Conservation (phyloP, 2,329 filamentous ascomycete genomes). For the Sporothrix inflata region DNA sequence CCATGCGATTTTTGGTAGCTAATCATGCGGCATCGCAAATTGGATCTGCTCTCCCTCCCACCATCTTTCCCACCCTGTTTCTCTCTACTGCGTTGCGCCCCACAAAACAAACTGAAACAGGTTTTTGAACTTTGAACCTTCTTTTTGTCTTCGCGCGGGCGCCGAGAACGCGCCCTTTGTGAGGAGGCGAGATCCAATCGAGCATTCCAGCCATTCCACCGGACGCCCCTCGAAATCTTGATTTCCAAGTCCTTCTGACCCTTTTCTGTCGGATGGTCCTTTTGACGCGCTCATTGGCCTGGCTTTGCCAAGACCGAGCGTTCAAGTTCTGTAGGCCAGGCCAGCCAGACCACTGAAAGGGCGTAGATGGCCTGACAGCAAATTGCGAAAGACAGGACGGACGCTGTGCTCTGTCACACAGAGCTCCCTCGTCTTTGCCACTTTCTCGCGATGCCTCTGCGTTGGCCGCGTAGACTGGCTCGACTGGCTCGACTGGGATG, state of each 20-base stretch:
- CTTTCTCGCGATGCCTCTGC: not conserved
- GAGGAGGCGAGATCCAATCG: not conserved
- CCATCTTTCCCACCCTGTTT: not conserved
- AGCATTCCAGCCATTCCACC: conserved; percentile 15
- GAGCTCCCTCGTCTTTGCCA: not conserved
- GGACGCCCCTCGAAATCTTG: not conserved
- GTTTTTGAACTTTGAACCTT: conserved; percentile 8
- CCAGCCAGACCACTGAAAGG: not conserved
- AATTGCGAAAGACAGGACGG: not conserved
- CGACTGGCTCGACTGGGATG: not conserved
- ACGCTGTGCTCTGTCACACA: not conserved
- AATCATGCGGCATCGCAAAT: not conserved
- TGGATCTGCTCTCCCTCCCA: not conserved
- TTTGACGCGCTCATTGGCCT: conserved; percentile 5
- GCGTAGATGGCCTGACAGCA: not conserved
- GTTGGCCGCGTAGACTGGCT: not conserved
- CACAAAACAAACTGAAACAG: conserved; percentile 24
- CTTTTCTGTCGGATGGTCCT: not conserved
- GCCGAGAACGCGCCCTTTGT: not conserved
- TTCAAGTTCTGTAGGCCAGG: not conserved
- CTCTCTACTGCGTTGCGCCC: not conserved
- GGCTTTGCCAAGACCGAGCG: not conserved
- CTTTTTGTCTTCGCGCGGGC: not conserved
- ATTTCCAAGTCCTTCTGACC: not conserved
- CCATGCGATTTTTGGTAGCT: conserved; percentile 3